phyloP scores from a whole-genome alignment of 768 basidiomycete species.

The Boletus tylopilopsis region DNA sequence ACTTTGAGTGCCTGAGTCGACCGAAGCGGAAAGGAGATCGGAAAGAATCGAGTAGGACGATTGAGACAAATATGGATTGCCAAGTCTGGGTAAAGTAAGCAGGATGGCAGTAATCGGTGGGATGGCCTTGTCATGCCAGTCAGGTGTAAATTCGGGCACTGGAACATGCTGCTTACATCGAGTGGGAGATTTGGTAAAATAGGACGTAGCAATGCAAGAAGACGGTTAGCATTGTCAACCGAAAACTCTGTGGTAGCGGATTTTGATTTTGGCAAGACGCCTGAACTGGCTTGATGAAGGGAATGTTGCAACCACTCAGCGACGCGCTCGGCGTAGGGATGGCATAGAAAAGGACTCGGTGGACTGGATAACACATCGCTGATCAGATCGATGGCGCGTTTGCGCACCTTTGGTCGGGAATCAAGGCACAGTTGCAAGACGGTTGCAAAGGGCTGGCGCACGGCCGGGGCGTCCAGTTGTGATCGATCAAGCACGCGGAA shows the following conservation, averaged over 20 bases:
- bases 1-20: conserved; percentile 47
- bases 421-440: conserved; percentile 83
- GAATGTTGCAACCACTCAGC: conserved; percentile 73
- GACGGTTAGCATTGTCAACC: conserved; percentile 72
- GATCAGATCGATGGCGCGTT: conserved; percentile 82
- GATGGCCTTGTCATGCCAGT: conserved; percentile 52
- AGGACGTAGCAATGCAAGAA: conserved; percentile 70
- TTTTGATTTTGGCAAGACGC: conserved; percentile 59
- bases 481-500: conserved; percentile 68
- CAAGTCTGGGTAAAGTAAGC: conserved; percentile 79
- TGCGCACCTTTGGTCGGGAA: conserved; percentile 90
- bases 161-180: conserved; percentile 48
- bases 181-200: conserved; percentile 57
- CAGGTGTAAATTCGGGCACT: conserved; percentile 7
- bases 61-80: conserved; percentile 86
- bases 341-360: conserved; percentile 68
- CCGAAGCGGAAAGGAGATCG: conserved; percentile 61
- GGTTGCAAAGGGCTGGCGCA: conserved; percentile 82
- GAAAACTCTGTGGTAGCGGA: conserved; percentile 49
- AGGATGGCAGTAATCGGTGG: conserved; percentile 66
- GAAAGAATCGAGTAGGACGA: conserved; percentile 84
- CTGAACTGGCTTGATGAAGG: conserved; percentile 61
- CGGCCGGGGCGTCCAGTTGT: conserved; percentile 60
- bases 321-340: conserved; percentile 84
- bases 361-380: conserved; percentile 72